Base-by-base conservation (phyloP, 1,139 yeast species). In the Geotrichum siamense region DNA sequence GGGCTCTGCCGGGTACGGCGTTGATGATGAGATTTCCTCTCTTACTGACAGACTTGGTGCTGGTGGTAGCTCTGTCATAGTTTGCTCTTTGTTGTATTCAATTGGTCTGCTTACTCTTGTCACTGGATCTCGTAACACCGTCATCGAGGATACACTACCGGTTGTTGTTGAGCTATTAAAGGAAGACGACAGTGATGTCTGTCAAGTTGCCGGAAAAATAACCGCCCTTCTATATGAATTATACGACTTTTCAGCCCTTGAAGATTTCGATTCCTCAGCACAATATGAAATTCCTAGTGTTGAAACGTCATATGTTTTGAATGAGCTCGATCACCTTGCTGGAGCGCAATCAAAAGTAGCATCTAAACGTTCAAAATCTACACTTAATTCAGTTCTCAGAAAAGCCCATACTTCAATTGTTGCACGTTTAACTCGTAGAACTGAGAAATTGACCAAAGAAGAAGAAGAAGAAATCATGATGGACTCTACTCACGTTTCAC, bases 171-270 rank as follows among this genome's bases (percentile, higher is more conserved):
- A 59, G 22, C 52, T 61, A 36, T 49, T 64, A 28, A 57, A 53
- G 9, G 50, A 49, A 27, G 45, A 47, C 5, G 48, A 59, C 5
- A 32, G 45, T 2, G 59, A 58, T 10, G 52, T 64, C 5, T 51
- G 56, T 27, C 51, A 58, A n/a, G 76, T 86, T 29, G 74, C 78
- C 8, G 80, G 79, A 28, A 67, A 81, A 57, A 65, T 79, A 3
- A 66, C 78, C 49, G 91, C 82, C 0, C 67, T 82, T 34, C 69
- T 74, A 50, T 80, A 77, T 58, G 89, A 82, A 55, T 57, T 73
- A 13, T 79, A 68, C 55, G 69, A 70, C 32, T 79, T 77, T 53
- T 43, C 39, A 17, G 63, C 57, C n/a, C 67, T 63, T 6, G 63
- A 57, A 5, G 74, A 69, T 36, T 66, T 59, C 16, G 19, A 28